Evolutionary conservation across 116 monocot species (phyloP).

Genomic region (Zostera marina): DNA sequence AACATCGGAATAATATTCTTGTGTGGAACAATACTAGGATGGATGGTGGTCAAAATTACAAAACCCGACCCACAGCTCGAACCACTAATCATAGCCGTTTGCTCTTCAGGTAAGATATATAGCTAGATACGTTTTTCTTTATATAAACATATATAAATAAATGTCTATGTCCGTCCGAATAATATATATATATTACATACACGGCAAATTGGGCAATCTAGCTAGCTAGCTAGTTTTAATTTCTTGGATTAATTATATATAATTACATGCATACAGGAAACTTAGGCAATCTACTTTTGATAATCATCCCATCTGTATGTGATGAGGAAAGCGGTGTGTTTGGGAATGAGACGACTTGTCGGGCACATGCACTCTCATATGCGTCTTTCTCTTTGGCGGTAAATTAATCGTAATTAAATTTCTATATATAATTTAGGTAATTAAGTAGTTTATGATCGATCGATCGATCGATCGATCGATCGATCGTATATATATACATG

Average conservation of each 20-base stretch:
- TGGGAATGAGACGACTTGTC: conserved; percentile 35
- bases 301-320: conserved; percentile 66
- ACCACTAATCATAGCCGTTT: conserved; percentile 51
- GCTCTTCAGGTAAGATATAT: conserved; percentile 49
- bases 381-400: conserved; percentile 94
- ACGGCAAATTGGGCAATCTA: too few species aligned
- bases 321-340: conserved; percentile 46
- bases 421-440: not conserved
- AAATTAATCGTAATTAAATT: conserved; percentile 1
- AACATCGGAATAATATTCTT: conserved; percentile 69
- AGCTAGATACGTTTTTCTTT: not conserved
- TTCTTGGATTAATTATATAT: too few species aligned
- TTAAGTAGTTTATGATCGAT: too few species aligned
- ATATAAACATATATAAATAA: too few species aligned
- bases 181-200: too few species aligned
- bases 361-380: conserved; percentile 41
- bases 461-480: not conserved
- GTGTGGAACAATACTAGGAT: conserved; percentile 49
- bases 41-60: conserved; percentile 51
- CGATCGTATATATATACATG: not conserved
- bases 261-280: conserved; percentile 31
- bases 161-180: too few species aligned
- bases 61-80: conserved; percentile 37
- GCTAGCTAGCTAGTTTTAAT: too few species aligned
- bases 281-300: conserved; percentile 63